Base-by-base conservation (phyloP, 495 filamentous ascomycete genomes). In the Alectoria sarmentosa region DNA sequence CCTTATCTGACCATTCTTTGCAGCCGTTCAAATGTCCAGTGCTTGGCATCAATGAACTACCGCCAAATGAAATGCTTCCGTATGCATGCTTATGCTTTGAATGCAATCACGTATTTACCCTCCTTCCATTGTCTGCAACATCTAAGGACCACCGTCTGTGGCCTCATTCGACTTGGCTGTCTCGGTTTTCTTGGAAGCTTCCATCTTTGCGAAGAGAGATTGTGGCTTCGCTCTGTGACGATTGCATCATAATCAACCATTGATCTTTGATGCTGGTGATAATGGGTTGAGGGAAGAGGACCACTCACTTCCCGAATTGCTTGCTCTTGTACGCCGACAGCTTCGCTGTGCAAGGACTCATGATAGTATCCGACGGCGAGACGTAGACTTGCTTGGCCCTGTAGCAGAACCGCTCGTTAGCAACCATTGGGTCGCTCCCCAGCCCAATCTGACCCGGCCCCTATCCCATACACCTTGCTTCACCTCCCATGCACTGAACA, bases 311-410 rank as follows among this genome's bases (percentile, higher is more conserved):
- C 68, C 76, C 75, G 69, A 89, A 88, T 44, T 88, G 87, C 80
- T 92, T 92, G 73, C 84, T 88, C 79, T 91, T 91, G 73, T 92
- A 84, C 56, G 89, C 86, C 60, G 80, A 88, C 70, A 97, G 76
- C 77, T 97, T 97, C 76, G 89, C 87, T n/a, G 90, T 92, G 75
- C 90, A 92, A 21, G 92, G 92, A 66, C 88, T 91, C 88, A 95
- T 88, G 76, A 97, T 90, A 73, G 85, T 88, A 72, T 97, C 92
- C 15, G 90, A 94, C 0, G 92, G 92, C n/a, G 90, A 94, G 72
- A 96, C 79, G 77, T 95, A 97, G 64, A 82, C 77, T 70, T 85
- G 83, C 62, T 85, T 78, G 58, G 75, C 69, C 30, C 78, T 80
- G 52, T 32, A 1, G 19, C 26, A 19, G n/a, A n/a, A 36, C n/a